These are phyloP conservation scores for Brassica rapa DNA, from an alignment of 345 rosid genomes.

Conservation along the genomic window DNA sequence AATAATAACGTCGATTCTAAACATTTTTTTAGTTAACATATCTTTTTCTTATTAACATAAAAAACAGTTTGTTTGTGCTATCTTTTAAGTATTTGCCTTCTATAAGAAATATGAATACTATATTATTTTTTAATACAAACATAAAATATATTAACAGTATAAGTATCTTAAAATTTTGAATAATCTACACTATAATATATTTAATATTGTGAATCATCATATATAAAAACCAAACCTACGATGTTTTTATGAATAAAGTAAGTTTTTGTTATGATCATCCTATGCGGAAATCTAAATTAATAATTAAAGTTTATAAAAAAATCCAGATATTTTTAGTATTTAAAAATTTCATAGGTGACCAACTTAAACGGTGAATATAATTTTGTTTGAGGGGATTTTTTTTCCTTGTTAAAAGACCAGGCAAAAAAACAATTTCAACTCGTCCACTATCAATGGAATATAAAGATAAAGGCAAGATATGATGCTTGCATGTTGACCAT, in stretches of 20 bases:
- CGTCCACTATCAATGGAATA: neutral
- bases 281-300: neutral
- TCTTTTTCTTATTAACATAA: too few relatives aligned
- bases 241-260: neutral
- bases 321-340: neutral
- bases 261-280: neutral
- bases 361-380: neutral
- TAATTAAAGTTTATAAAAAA: neutral
- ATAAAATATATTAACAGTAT: too few relatives aligned
- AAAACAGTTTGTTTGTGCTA: too few relatives aligned
- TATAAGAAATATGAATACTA: too few relatives aligned
- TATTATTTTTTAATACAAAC: too few relatives aligned
- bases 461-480: too few relatives aligned
- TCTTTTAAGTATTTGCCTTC: too few relatives aligned
- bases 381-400: neutral
- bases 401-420: neutral
- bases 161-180: too few relatives aligned
- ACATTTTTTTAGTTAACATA: too few relatives aligned
- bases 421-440: neutral
- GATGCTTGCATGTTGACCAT: too few relatives aligned
- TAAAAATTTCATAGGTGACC: neutral
- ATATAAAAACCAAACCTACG: neutral
- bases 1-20: too few relatives aligned
- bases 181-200: neutral
- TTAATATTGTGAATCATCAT: neutral